phyloP scores from a whole-genome alignment of 108 stramenopile genomes.

The Tribonema minus region DNA sequence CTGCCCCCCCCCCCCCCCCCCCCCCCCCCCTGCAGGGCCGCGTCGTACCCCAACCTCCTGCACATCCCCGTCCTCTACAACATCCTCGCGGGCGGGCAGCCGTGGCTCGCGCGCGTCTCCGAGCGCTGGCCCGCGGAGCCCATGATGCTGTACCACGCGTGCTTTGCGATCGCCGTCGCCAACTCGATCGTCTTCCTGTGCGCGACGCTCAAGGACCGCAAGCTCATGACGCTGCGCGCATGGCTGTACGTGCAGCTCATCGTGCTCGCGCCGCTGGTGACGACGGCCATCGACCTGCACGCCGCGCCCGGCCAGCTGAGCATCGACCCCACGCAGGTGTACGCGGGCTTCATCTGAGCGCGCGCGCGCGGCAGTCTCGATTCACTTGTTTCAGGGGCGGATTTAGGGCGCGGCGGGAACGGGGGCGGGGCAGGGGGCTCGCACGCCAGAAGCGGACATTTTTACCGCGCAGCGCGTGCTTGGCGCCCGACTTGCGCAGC shows the following conservation, averaged over 20 bases:
- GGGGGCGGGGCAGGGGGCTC: too few relatives aligned
- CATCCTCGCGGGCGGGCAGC: neutral
- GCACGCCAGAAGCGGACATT: too few relatives aligned
- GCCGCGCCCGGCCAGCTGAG: neutral
- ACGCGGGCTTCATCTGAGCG: slow-evolving; percentile 1
- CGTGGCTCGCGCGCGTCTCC: neutral
- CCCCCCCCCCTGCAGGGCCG: too few relatives aligned
- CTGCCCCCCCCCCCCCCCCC: too few relatives aligned
- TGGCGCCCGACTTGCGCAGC: too few relatives aligned
- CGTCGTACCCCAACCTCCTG: too few relatives aligned
- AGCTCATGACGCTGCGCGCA: neutral
- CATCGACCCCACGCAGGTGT: neutral
- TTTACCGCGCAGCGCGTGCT: too few relatives aligned
- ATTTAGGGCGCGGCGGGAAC: too few relatives aligned
- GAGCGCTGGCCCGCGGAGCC: neutral
- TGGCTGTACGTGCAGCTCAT: neutral
- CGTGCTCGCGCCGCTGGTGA: neutral
- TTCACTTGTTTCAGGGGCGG: too few relatives aligned
- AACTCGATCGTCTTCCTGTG: neutral
- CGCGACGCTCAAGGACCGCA: neutral
- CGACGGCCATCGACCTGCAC: neutral
- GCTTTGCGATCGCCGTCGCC: neutral
- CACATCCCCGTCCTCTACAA: too few relatives aligned
- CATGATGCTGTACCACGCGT: neutral
- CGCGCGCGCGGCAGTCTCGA: too few relatives aligned